Conservation (phyloP, 805 yeast species). For the Candida dajiaensis region DNA sequence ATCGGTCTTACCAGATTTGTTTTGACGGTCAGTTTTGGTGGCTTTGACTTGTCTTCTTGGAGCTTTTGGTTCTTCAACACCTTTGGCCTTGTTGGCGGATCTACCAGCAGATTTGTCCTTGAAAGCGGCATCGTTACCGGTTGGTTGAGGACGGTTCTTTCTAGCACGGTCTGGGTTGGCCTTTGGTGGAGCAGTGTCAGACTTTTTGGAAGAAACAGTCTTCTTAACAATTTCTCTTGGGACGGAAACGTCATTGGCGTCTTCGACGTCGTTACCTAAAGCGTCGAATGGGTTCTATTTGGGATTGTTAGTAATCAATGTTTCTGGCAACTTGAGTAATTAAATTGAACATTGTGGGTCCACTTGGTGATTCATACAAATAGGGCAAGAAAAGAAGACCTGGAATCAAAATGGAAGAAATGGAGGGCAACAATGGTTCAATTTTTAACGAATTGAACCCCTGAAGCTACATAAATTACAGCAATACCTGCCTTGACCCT, state of each 20-base stretch:
- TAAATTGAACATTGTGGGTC: neutral
- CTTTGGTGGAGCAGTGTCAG: conserved; percentile 74
- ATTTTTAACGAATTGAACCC: neutral
- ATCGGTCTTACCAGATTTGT: conserved; percentile 79
- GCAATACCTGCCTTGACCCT: neutral
- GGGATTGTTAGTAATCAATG: conserved; percentile 9
- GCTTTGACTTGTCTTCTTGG: conserved; percentile 46
- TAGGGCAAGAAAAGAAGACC: neutral
- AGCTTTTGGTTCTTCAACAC: conserved; percentile 50
- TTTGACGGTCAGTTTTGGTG: conserved; percentile 70
- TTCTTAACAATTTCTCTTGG: conserved; percentile 79
- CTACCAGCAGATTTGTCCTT: conserved; percentile 70
- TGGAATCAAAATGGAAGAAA: neutral
- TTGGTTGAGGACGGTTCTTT: conserved; percentile 59
- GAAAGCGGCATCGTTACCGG: conserved; percentile 88
- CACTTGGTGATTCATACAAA: neutral
- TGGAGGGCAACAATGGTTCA: neutral
- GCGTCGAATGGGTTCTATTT: conserved; percentile 76
- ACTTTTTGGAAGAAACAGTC: conserved; percentile 80
- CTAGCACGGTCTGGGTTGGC: conserved; percentile 78
- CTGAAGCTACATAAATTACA: neutral
- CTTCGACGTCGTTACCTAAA: conserved; percentile 86
- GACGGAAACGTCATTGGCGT: conserved; percentile 43
- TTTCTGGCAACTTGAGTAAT: neutral
- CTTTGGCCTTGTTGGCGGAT: conserved; percentile 42